Evolutionary conservation across 2,329 filamentous ascomycete species (phyloP).

Genomic region (Hypoxylon sp.): DNA sequence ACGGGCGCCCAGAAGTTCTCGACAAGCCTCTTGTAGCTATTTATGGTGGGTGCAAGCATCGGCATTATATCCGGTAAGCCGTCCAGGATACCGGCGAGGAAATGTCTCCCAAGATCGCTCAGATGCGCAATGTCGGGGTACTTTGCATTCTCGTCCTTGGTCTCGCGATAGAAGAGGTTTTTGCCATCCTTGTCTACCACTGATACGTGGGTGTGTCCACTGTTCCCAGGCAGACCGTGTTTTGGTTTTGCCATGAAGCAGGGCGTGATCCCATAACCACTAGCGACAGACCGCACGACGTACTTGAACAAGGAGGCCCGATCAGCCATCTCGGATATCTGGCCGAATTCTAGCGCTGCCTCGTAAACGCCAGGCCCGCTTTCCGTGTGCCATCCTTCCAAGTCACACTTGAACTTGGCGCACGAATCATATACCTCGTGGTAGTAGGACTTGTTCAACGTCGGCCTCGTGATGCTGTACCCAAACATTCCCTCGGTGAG

Average conservation of each 20-base stretch:
- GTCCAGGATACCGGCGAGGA: constrained; percentile 87
- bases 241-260: constrained; percentile 99
- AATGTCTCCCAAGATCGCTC: constrained; percentile 89
- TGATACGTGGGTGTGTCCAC: constrained; percentile 94
- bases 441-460: constrained; percentile 84
- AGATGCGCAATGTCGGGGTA: constrained; percentile 81
- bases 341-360: constrained; percentile 89
- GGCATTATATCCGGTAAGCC: constrained; percentile 97
- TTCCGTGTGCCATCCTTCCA: constrained; percentile 87
- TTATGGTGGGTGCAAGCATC: constrained; percentile 90
- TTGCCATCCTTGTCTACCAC: constrained; percentile 80
- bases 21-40: constrained; percentile 97
- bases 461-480: constrained; percentile 78
- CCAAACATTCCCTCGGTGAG: constrained; percentile 86
- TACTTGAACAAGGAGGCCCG: constrained; percentile 94
- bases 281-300: constrained; percentile 87
- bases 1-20: constrained; percentile 99
- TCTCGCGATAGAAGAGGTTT: constrained; percentile 82
- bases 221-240: constrained; percentile 90
- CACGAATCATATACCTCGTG: constrained; percentile 79
- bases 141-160: constrained; percentile 73
- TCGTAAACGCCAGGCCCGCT: constrained; percentile 90
- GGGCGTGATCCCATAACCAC: constrained; percentile 88
- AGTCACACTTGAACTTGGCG: constrained; percentile 72
- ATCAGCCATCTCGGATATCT: constrained; percentile 90